Evolutionary conservation across 257 asterid genomes (phyloP).

Genomic region (Nicotiana attenuata): DNA sequence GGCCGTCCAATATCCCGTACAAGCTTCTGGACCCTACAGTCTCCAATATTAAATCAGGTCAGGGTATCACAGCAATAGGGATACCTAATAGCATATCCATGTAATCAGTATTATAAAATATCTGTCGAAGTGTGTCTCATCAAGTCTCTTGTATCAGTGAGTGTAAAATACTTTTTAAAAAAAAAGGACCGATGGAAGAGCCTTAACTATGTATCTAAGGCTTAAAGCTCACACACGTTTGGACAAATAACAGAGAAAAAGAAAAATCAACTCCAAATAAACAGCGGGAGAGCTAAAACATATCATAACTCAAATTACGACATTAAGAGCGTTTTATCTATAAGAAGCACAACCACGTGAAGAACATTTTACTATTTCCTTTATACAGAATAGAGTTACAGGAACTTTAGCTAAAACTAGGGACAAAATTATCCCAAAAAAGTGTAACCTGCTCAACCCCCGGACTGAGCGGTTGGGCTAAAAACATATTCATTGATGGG

Average conservation of each 20-base stretch:
- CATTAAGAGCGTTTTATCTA: background rate
- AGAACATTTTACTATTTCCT: background rate
- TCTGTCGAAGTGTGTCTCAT: background rate
- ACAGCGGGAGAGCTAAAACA: background rate
- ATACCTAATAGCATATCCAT: conserved; percentile 36
- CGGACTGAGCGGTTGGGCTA: background rate
- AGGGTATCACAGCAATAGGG: conserved; percentile 22
- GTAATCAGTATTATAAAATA: conserved; percentile 7
- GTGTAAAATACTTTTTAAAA: background rate
- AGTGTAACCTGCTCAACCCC: background rate
- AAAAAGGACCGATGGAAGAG: background rate
- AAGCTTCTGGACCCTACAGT: conserved; percentile 28
- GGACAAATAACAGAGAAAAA: background rate
- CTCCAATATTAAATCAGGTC: conserved; percentile 21
- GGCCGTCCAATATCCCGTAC: conserved; percentile 26
- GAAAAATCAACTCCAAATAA: background rate
- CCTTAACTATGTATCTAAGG: background rate
- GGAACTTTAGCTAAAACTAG: background rate
- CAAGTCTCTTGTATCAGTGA: background rate
- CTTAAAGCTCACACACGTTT: background rate
- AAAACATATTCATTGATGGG: background rate
- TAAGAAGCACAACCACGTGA: conserved; percentile 1
- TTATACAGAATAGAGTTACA: background rate
- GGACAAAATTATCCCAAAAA: background rate
- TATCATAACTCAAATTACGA: background rate